Evolutionary conservation across 257 asterid species (phyloP).

Genomic region (Coffea canephora): DNA sequence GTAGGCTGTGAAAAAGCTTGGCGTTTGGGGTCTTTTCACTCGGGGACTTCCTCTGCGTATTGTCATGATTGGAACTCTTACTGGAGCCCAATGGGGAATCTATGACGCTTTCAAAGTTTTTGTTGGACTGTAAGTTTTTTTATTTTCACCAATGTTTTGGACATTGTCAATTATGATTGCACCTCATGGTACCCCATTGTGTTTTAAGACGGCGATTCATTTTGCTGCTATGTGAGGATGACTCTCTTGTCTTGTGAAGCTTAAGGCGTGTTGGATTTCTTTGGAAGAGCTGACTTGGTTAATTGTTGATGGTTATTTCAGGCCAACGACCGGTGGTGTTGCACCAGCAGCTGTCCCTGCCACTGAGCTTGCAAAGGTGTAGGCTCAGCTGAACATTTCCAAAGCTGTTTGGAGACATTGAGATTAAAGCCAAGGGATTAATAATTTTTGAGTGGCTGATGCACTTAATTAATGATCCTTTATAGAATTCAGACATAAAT

Average conservation of each 20-base stretch:
- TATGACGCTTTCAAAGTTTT: conserved; percentile 92
- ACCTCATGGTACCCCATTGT: neutral
- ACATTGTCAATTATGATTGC: neutral
- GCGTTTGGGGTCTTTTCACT: conserved; percentile 71
- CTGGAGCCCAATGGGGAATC: conserved; percentile 99
- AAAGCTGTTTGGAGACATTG: conserved; percentile 9
- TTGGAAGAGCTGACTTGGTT: conserved; percentile 16
- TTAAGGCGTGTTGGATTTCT: neutral
- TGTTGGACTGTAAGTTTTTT: conserved; percentile 75
- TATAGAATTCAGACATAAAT: conserved; percentile 9
- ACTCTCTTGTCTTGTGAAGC: neutral
- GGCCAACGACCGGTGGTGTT: conserved; percentile 89
- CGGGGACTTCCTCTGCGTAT: conserved; percentile 94
- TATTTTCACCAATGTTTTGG: neutral
- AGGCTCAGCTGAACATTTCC: conserved; percentile 25
- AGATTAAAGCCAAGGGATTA: conserved; percentile 24
- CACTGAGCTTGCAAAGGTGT: conserved; percentile 42
- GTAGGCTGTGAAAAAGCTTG: conserved; percentile 82
- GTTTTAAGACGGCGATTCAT: neutral
- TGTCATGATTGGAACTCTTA: conserved; percentile 93
- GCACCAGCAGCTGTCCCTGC: conserved; percentile 37
- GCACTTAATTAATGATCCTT: conserved; percentile 2
- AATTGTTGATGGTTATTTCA: conserved; percentile 23
- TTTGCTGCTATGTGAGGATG: neutral
- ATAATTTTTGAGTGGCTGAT: conserved; percentile 38